Evolutionary conservation across 768 basidiomycete species (phyloP), one percentile per base, ranked within the genome.

Genomic region (Mycena latifolia): DNA sequence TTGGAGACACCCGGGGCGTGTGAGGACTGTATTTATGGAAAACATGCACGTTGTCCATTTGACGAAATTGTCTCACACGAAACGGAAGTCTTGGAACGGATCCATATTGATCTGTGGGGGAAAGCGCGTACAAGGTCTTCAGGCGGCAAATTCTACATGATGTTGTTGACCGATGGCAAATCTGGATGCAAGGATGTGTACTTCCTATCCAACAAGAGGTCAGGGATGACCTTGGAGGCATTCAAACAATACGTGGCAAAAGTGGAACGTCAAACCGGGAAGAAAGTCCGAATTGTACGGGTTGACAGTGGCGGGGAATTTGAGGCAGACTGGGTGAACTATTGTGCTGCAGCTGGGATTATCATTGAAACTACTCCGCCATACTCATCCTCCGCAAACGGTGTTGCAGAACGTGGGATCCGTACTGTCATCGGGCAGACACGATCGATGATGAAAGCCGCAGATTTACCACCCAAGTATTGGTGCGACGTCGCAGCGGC

Each of bases 261-360:
- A 20, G 54, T 29, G 2, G 54, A 55, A 20, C 24, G 35, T 6
- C 54, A 55, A 31, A 18, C 24, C 0, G 20, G 46, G 2, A 12
- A 14, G 1, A 37, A 29, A 22, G 15, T 73, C 18, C 55, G 61
- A 9, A 17, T 15, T 1, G 35, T 72, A 3, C 57, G 52, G 2
- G 56, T 65, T 12, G 77, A 78, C 55, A 20, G 51, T 35, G 51
- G 51, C 11, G 14, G 41, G 65, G 7, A 35, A 17, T 5, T 66
- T 54, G n/a, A n/a, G n/a, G n/a, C n/a, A n/a, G 14, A 55, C n/a
- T n/a, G 66, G 9, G 39, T 5, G 39, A 9, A 25, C 1, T 55
- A 10, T 1, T 55, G 54, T 18, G 22, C n/a, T 11, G 43, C 25
- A n/a, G 11, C n/a, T 33, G 66, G 66, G 2, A 68, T 68, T 17